Percentiles rank a stretch among this genome's conserved stretches.
These are phyloP conservation scores for Chalciporus pseudorubinellus DNA, from an alignment of 768 basidiomycete genomes.

Conservation along the genomic window DNA sequence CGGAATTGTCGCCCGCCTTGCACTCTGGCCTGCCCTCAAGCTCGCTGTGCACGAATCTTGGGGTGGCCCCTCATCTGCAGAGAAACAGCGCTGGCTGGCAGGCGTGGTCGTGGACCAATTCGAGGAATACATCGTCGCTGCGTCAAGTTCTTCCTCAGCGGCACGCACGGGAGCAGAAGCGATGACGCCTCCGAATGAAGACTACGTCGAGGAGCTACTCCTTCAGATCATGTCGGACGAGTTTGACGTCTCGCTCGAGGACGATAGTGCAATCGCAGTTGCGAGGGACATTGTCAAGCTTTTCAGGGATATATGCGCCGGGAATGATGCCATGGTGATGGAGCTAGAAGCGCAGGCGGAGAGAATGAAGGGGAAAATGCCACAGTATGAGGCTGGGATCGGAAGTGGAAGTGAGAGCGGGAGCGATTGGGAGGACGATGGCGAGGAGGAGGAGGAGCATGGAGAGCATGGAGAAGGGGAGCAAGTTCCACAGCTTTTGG, in stretches of 20 bases:
- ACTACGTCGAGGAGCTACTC: conserved; percentile 79
- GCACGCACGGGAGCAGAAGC: neutral
- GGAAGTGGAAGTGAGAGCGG: conserved; percentile 35
- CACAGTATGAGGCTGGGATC: conserved; percentile 43
- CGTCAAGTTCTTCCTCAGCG: conserved; percentile 1
- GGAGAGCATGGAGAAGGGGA: conserved; percentile 47
- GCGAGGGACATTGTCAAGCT: conserved; percentile 68
- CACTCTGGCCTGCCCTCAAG: conserved; percentile 81
- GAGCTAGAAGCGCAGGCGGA: conserved; percentile 67
- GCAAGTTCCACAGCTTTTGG: conserved; percentile 56
- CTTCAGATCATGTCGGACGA: conserved; percentile 86
- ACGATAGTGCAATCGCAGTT: conserved; percentile 74
- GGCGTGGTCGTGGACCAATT: conserved; percentile 79
- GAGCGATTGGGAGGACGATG: conserved; percentile 48
- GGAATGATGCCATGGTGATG: conserved; percentile 47
- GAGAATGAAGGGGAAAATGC: conserved; percentile 53
- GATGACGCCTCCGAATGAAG: conserved; percentile 47
- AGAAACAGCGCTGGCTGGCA: conserved; percentile 86
- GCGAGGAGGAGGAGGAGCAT: conserved; percentile 34
- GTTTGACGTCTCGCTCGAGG: conserved; percentile 81
- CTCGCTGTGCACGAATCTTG: conserved; percentile 83
- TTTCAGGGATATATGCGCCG: conserved; percentile 54
- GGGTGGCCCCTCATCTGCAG: conserved; percentile 72
- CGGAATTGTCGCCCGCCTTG: conserved; percentile 78
- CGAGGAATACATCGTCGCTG: conserved; percentile 46